Evolutionary conservation across 345 rosid genomes (phyloP).

Genomic region (Tarenaya hassleriana): DNA sequence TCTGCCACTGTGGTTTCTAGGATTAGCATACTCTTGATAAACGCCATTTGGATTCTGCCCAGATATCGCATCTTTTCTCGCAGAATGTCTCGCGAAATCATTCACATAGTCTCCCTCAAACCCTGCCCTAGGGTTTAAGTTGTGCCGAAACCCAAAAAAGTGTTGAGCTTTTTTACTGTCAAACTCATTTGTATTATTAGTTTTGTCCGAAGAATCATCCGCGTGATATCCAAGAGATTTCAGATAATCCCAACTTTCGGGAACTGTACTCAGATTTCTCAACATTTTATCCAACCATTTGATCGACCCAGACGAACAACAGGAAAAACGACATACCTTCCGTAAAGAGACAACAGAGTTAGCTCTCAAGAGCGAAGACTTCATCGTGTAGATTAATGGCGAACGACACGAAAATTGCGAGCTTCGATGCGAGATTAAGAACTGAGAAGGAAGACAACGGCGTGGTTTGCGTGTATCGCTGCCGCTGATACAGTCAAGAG

Average conservation of each 20-base stretch:
- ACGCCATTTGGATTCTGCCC: constrained; percentile 19
- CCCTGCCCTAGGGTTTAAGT: constrained; percentile 21
- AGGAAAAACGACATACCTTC: constrained; percentile 32
- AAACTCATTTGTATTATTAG: not conserved
- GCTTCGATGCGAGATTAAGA: too few species aligned
- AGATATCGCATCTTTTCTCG: not conserved
- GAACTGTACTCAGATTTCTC: constrained; percentile 38
- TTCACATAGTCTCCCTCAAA: not conserved
- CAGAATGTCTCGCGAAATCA: not conserved
- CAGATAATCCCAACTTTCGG: constrained; percentile 40
- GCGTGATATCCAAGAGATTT: constrained; percentile 12
- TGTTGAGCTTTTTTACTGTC: constrained; percentile 3
- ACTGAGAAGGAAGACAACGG: too few species aligned
- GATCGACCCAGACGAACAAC: constrained; percentile 21
- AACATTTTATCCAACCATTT: constrained; percentile 15
- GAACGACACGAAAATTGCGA: not conserved
- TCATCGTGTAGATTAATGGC: constrained; percentile 38
- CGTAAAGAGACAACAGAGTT: constrained; percentile 26
- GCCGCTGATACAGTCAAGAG: too few species aligned
- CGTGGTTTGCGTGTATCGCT: too few species aligned
- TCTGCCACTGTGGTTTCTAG: too few species aligned
- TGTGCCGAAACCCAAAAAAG: constrained; percentile 18
- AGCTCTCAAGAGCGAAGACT: constrained; percentile 26
- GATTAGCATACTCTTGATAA: constrained; percentile 9
- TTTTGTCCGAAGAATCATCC: constrained; percentile 19